Evolutionary conservation across 805 yeast species (phyloP).

Genomic region (Suhomyces pyralidae): DNA sequence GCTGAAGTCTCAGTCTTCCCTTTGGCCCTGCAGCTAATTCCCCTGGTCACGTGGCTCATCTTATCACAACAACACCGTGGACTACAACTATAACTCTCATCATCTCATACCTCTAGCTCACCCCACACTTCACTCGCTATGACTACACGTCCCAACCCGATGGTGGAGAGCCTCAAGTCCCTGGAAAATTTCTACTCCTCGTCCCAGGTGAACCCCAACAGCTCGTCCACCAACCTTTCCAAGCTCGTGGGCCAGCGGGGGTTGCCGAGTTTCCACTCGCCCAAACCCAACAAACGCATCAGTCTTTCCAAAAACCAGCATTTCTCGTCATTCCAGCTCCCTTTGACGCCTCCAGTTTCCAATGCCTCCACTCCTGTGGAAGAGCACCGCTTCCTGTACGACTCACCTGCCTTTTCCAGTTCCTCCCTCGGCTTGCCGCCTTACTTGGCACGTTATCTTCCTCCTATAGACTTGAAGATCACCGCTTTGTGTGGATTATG

Average conservation of each 20-base stretch:
- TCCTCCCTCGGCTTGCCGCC: not conserved
- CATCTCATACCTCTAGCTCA: not conserved
- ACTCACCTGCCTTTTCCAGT: not conserved
- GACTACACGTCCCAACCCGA: not conserved
- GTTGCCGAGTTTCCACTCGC: constrained; percentile 12
- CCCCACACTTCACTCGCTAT: not conserved
- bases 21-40: too few species aligned
- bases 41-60: not conserved
- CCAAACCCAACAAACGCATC: constrained; percentile 16
- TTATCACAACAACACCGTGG: constrained; percentile 1
- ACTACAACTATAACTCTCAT: not conserved
- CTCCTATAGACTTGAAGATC: constrained; percentile 24
- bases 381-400: constrained; percentile 12
- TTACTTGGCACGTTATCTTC: constrained; percentile 10
- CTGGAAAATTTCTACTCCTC: constrained; percentile 2
- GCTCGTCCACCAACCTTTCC: constrained; percentile 32
- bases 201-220: constrained; percentile 35
- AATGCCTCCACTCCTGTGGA: constrained; percentile 29
- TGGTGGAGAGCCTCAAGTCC: not conserved
- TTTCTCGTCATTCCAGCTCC: constrained; percentile 19
- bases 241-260: constrained; percentile 14
- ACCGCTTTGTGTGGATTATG: constrained; percentile 60
- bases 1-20: too few species aligned
- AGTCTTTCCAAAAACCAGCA: constrained; percentile 9
- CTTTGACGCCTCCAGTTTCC: constrained; percentile 36